phyloP scores from a whole-genome alignment of 441 rosid species.

The Hura crepitans region DNA sequence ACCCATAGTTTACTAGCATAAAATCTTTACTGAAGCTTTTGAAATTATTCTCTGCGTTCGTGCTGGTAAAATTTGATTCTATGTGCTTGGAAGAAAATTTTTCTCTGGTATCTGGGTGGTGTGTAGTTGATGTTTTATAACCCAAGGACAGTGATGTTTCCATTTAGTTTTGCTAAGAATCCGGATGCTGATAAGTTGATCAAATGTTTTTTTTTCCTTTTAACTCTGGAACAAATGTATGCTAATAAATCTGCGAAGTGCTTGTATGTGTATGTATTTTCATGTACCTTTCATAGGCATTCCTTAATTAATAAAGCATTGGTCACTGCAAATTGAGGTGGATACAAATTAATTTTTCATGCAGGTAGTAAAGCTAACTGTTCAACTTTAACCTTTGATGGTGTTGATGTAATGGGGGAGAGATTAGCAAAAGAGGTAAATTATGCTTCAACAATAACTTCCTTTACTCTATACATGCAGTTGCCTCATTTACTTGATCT shows the following conservation, averaged over 20 bases:
- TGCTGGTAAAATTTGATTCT: not conserved
- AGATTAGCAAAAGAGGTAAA: slow-evolving; percentile 87
- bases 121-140: not conserved
- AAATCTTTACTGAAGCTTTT: not conserved
- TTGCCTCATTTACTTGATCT: not conserved
- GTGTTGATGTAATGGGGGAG: slow-evolving; percentile 89
- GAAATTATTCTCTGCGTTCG: not conserved
- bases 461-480: not conserved
- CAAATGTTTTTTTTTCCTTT: not conserved
- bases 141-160: not conserved
- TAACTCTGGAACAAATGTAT: not conserved
- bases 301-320: not conserved
- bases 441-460: slow-evolving; percentile 4
- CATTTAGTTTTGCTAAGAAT: not conserved
- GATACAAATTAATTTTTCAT: slow-evolving; percentile 22
- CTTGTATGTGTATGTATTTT: not conserved
- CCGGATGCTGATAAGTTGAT: not conserved
- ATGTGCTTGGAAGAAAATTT: not conserved
- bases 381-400: slow-evolving; percentile 58
- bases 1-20: not conserved
- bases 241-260: not conserved
- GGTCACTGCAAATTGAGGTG: slow-evolving; percentile 17
- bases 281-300: not conserved
- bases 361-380: slow-evolving; percentile 74
- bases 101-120: too few relatives aligned